These are phyloP conservation scores for Penicillium sp. DNA, from an alignment of 2,329 filamentous ascomycete species.

Conservation along the genomic window DNA sequence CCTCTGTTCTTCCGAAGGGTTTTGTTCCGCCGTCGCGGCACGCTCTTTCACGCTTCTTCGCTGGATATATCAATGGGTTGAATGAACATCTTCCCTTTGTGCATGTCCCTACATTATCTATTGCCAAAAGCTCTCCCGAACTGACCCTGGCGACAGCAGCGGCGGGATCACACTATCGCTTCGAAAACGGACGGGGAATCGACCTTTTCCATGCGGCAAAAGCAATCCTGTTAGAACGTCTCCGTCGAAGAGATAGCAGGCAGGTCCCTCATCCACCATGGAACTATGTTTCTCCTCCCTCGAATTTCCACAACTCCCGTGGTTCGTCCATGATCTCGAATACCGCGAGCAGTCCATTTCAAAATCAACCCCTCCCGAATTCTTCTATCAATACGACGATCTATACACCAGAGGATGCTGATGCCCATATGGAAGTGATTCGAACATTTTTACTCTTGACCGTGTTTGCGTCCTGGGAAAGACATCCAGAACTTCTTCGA, in stretches of 20 bases:
- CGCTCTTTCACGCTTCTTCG: conserved; percentile 49
- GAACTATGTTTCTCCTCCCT: conserved; percentile 40
- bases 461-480: conserved; percentile 60
- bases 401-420: conserved; percentile 42
- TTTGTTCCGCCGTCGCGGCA: conserved; percentile 51
- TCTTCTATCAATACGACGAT: conserved; percentile 33
- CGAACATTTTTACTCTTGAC: conserved; percentile 54
- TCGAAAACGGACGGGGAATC: conserved; percentile 52
- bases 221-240: conserved; percentile 53
- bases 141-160: conserved; percentile 53
- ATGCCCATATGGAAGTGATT: conserved; percentile 51
- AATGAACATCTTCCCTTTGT: conserved; percentile 54
- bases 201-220: conserved; percentile 58
- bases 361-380: conserved; percentile 34
- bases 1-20: conserved; percentile 45
- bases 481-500: conserved; percentile 55
- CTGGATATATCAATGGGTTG: conserved; percentile 52
- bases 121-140: conserved; percentile 47
- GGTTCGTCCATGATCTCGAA: conserved; percentile 44
- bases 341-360: conserved; percentile 44
- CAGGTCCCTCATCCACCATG: conserved; percentile 42
- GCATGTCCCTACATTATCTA: conserved; percentile 49
- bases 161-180: conserved; percentile 49
- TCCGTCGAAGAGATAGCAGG: conserved; percentile 50
- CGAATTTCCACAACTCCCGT: conserved; percentile 40